A percentile compares a stretch with the other conserved stretches of the same genome.
Conservation (phyloP, 2,329 filamentous ascomycete genomes). For the Hyphodiscus sp. region DNA sequence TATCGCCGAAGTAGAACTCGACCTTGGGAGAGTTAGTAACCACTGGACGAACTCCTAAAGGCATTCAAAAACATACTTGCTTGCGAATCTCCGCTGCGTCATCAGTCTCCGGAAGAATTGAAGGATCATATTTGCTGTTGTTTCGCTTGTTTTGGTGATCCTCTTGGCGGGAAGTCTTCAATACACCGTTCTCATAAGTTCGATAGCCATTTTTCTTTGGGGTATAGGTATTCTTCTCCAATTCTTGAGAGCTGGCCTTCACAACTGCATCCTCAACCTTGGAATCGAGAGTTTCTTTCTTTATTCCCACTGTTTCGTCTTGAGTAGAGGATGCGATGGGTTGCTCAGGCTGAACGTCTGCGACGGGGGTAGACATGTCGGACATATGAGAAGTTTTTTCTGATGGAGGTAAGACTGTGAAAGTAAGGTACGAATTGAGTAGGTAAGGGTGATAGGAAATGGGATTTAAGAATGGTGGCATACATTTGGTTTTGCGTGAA, state of each 20-base stretch:
- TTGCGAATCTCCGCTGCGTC: constrained; percentile 61
- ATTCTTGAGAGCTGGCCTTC: constrained; percentile 2
- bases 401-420: not conserved
- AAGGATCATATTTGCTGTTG: constrained; percentile 51
- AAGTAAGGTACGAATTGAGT: not conserved
- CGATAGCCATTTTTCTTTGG: not conserved
- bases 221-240: not conserved
- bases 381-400: not conserved
- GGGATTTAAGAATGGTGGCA: not conserved
- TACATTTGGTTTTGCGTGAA: constrained; percentile 6
- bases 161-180: constrained; percentile 22
- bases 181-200: constrained; percentile 18
- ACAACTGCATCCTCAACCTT: constrained; percentile 2
- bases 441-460: constrained; percentile 1
- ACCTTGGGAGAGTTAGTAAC: constrained; percentile 48
- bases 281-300: constrained; percentile 5
- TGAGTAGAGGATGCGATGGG: not conserved
- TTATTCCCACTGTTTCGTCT: constrained; percentile 5
- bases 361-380: constrained; percentile 7
- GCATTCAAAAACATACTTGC: constrained; percentile 41
- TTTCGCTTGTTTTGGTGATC: constrained; percentile 30
- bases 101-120: constrained; percentile 46
- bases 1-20: constrained; percentile 93
- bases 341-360: constrained; percentile 5
- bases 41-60: not conserved